These are phyloP conservation scores for Mitragyna speciosa DNA, from an alignment of 257 asterid species.

Conservation along the genomic window DNA sequence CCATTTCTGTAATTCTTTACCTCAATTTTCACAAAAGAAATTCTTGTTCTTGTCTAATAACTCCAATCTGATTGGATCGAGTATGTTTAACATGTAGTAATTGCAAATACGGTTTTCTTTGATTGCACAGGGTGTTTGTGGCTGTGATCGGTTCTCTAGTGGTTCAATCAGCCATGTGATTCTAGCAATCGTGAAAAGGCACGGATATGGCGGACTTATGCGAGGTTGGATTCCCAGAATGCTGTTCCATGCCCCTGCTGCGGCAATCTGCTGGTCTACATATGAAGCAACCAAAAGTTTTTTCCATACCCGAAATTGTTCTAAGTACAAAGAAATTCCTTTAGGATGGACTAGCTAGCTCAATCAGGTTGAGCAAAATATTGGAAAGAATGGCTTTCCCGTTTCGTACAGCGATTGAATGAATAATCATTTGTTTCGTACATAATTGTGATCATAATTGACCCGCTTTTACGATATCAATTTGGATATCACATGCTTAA, in stretches of 20 bases:
- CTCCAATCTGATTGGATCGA: too few relatives aligned
- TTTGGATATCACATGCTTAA: not conserved
- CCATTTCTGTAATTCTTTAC: too few relatives aligned
- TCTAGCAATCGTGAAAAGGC: constrained; percentile 39
- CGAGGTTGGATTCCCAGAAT: constrained; percentile 69
- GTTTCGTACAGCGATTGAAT: not conserved
- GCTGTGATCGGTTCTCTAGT: constrained; percentile 50
- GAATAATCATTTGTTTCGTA: not conserved
- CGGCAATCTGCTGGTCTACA: constrained; percentile 74
- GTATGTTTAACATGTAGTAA: too few relatives aligned
- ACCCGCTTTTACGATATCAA: not conserved
- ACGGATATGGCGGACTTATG: constrained; percentile 57
- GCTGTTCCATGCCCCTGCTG: constrained; percentile 77
- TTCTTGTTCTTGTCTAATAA: too few relatives aligned
- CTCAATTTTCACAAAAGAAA: too few relatives aligned
- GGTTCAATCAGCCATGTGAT: constrained; percentile 50
- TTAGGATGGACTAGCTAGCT: not conserved
- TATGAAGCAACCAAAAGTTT: constrained; percentile 56
- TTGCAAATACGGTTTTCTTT: not conserved
- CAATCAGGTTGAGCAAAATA: constrained; percentile 5
- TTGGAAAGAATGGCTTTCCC: not conserved
- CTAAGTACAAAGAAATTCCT: not conserved
- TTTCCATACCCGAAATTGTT: constrained; percentile 34
- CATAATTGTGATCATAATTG: not conserved
- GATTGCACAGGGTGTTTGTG: constrained; percentile 59